These are phyloP conservation scores for Cornus suecica DNA, from an alignment of 148 eudicot species.

Conservation along the genomic window DNA sequence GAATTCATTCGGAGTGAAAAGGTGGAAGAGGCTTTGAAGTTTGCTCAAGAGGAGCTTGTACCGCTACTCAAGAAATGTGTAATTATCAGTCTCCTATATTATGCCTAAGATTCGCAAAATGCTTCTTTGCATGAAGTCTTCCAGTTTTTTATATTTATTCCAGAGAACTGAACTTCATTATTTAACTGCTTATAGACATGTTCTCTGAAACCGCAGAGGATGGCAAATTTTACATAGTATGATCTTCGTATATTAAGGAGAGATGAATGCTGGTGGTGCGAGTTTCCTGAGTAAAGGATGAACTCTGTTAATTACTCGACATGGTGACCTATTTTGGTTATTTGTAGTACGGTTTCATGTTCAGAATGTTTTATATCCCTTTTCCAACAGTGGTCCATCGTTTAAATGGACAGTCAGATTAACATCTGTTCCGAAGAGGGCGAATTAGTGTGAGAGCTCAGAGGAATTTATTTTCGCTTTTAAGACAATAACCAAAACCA, in stretches of 20 bases:
- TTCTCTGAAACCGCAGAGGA: neutral
- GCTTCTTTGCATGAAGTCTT: neutral
- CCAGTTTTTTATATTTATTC: neutral
- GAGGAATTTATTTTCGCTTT: neutral
- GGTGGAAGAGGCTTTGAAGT: constrained; percentile 76
- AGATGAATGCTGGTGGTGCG: neutral
- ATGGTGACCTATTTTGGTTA: neutral
- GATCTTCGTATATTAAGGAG: neutral
- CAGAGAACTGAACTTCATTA: neutral
- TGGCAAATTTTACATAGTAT: neutral
- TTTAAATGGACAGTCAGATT: neutral
- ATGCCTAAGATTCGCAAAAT: neutral
- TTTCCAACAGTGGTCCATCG: neutral
- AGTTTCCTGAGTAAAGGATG: neutral
- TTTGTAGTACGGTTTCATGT: neutral
- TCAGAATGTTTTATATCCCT: neutral
- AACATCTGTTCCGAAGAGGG: neutral
- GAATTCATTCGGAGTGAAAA: constrained; percentile 87
- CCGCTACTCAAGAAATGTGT: constrained; percentile 97
- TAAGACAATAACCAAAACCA: neutral
- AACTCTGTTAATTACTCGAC: neutral
- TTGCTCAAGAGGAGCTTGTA: constrained; percentile 35
- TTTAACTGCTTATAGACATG: neutral
- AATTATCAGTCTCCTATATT: constrained; percentile 6
- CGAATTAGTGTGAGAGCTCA: neutral